Evolutionary conservation across 139 green algal genomes (phyloP).

Genomic region (Chlamydomonas urium): DNA sequence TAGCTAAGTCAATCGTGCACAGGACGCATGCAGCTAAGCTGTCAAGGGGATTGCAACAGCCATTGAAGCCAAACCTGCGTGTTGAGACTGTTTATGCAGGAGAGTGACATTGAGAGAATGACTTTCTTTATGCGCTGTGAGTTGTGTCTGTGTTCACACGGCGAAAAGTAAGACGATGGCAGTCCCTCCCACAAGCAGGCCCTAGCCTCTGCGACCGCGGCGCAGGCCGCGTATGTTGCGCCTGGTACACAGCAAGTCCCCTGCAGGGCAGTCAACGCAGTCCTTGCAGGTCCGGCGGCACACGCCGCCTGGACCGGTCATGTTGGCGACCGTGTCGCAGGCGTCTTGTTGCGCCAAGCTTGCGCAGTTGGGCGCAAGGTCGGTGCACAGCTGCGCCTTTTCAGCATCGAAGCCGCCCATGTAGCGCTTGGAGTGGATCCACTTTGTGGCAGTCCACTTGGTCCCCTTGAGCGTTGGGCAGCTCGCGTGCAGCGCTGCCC

Average conservation of each 20-base stretch:
- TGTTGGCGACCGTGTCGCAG: neutral
- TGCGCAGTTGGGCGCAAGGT: neutral
- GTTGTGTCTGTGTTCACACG: no score
- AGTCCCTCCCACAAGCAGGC: no score
- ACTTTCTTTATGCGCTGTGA: no score
- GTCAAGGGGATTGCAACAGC: no score
- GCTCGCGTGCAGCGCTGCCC: slow-evolving; percentile 34
- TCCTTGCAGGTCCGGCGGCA: slow-evolving; percentile 44
- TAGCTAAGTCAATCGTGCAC: no score
- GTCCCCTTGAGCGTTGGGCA: slow-evolving; percentile 25
- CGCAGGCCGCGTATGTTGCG: no score
- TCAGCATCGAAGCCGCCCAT: neutral
- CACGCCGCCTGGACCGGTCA: slow-evolving; percentile 21
- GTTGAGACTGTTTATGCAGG: no score
- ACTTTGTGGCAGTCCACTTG: neutral
- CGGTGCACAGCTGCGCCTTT: neutral
- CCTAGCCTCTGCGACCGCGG: no score
- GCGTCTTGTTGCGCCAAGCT: neutral
- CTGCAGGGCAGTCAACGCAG: slow-evolving; percentile 34
- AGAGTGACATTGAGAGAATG: no score
- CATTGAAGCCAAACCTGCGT: no score
- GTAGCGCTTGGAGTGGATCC: neutral
- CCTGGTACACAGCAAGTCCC: slow-evolving; percentile 38
- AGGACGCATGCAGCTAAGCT: no score
- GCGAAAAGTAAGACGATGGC: no score